Base-by-base conservation (phyloP, 2,329 filamentous ascomycete species). In the Lachnum nothofagi region DNA sequence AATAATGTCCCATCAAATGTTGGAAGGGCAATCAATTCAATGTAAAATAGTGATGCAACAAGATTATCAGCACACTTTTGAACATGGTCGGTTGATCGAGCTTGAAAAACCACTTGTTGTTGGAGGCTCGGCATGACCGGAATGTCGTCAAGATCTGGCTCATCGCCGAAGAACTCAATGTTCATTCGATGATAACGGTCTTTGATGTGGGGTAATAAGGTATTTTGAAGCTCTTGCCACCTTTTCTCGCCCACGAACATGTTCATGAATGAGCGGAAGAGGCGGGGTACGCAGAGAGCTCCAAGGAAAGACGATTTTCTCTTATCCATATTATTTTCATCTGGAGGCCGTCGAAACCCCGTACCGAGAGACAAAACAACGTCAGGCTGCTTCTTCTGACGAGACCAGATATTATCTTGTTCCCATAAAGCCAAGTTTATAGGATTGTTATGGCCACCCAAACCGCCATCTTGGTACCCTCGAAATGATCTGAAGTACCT, bases 351-450 rank as follows among this genome's bases (percentile, higher is more conserved):
- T 33, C 46, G 25, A 37, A 38, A 50, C 4, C 50, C 47, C 5
- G 50, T 50, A 10, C 50, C 47, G 12, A 53, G 23, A 12, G 50
- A 53, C 9, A 53, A 29, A 12, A 50, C 46, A 8, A 50, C 17
- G 39, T 53, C 50, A 4, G 46, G 47, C 14, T 50, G 34, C 22
- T 46, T 48, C 12, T 41, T 17, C 8, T 42, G 23, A 20, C 40
- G 23, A 16, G 20, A 2, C 51, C 48, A 51, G 14, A 54, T 25
- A 17, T 29, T 20, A 27, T 51, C 41, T 37, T 48, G 39, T 42
- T 55, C 52, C 45, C 34, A 44, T 33, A 55, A 42, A 12, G 42
- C 49, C 17, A 52, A 34, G 27, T 49, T 47, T 17, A 52, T 49
- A 14, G 43, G 46, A 25, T 52, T 55, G 25, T 49, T 52, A 19